Evolutionary conservation across 225 moss, liverwort and hornwort species (phyloP), one percentile per base, ranked within the genome.

Genomic region (Anthoceros angustus): DNA sequence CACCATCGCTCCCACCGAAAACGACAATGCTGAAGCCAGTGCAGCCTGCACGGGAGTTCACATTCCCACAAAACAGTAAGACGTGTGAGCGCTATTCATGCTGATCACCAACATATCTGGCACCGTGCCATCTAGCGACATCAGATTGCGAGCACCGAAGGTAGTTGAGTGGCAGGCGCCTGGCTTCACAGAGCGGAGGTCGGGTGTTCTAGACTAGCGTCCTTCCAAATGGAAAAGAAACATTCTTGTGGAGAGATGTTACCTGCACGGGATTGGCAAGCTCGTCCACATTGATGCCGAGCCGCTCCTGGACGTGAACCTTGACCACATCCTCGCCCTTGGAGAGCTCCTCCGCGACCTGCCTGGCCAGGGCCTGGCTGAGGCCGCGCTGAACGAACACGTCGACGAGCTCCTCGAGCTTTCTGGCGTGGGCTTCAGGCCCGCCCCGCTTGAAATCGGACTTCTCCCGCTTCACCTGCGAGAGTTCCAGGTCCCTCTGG

Each of bases 211-310:
- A 32, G 4, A 1, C 32, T 32, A n/a, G n/a, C n/a, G n/a, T n/a
- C n/a, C n/a, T n/a, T n/a, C n/a, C n/a, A n/a, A n/a, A n/a, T n/a
- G n/a, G n/a, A n/a, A n/a, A n/a, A n/a, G n/a, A n/a, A n/a, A n/a
- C n/a, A n/a, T n/a, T n/a, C n/a, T n/a, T n/a, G n/a, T n/a, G n/a
- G n/a, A n/a, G n/a, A n/a, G n/a, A n/a, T n/a, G n/a, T n/a, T 55
- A 55, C 55, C 55, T 55, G 55, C 55, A 55, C 12, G 0, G 95
- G 95, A 68, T 98, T 92, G 43, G 95, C 91, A 66, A 86, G 86
- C 12, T 86, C 86, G 42, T 98, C 95, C 72, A 91, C 71, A 68
- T 98, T 91, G 23, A 98, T 98, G 41, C 95, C 95, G 12, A 98
- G 80, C 74, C 91, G 86, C 62, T 98, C 95, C 8, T 91, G 80